Percentiles rank a stretch among this genome's conserved stretches.
These are phyloP conservation scores for Ocimum tenuiflorum DNA, from an alignment of 257 asterid species.

Conservation along the genomic window DNA sequence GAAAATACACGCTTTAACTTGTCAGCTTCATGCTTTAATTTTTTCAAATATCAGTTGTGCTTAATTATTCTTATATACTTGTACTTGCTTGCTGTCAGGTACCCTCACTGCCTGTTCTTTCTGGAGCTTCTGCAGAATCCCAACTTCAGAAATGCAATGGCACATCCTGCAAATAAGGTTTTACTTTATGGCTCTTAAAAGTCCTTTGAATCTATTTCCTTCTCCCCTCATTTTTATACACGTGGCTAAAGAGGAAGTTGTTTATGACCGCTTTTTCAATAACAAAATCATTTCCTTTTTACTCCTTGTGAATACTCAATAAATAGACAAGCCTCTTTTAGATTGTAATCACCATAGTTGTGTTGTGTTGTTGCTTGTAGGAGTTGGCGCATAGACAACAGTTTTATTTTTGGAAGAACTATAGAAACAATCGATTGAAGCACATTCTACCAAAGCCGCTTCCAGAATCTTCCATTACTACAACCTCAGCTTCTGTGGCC, in stretches of 20 bases:
- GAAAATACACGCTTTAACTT: neutral
- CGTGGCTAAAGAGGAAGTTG: neutral
- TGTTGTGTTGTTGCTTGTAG: constrained; percentile 35
- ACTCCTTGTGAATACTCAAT: neutral
- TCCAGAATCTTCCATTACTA: constrained; percentile 47
- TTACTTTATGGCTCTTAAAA: neutral
- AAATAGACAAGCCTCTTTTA: neutral
- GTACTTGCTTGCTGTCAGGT: constrained; percentile 38
- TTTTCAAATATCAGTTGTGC: neutral
- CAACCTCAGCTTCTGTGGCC: constrained; percentile 39
- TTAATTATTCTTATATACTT: neutral
- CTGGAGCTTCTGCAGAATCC: constrained; percentile 86
- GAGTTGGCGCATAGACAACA: constrained; percentile 96
- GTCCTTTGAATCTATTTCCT: neutral
- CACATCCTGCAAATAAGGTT: constrained; percentile 94
- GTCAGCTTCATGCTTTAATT: neutral
- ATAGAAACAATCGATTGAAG: constrained; percentile 83
- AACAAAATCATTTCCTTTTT: neutral
- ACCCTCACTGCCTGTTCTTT: constrained; percentile 89
- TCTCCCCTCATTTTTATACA: neutral
- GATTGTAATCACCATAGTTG: constrained; percentile 16
- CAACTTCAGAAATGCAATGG: constrained; percentile 85
- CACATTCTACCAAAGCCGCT: constrained; percentile 86
- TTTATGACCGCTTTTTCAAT: neutral
- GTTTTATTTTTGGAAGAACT: constrained; percentile 88